Percentiles rank a stretch among this genome's conserved stretches.
Conservation (phyloP, 352 stramenopile species). For the Phytopythium sindhum region DNA sequence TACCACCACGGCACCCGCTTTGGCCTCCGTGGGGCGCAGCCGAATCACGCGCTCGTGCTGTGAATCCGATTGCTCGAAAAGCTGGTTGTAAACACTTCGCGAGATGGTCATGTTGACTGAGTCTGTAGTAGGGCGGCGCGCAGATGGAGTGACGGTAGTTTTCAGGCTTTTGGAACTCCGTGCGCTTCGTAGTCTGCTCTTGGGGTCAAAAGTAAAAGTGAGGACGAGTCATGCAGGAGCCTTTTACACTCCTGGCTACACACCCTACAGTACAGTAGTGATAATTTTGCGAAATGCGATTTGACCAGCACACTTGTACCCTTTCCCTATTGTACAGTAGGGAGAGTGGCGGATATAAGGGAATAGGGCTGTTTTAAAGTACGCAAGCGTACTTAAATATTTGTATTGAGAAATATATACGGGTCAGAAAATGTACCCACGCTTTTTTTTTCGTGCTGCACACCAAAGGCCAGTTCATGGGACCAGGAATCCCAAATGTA, state of each 20-base stretch:
- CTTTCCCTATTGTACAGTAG: not conserved
- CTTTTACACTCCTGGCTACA: not conserved
- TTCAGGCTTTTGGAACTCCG: too few species aligned
- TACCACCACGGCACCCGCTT: slow-evolving; percentile 70
- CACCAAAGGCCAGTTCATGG: not conserved
- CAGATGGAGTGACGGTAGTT: not conserved
- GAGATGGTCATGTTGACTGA: slow-evolving; percentile 69
- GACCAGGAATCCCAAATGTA: not conserved
- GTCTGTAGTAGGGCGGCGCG: slow-evolving; percentile 14
- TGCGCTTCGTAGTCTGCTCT: not conserved
- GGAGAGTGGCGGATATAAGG: not conserved
- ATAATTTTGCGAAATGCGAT: slow-evolving; percentile 1
- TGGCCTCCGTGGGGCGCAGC: slow-evolving; percentile 72
- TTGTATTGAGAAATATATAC: not conserved
- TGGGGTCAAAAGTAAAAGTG: not conserved
- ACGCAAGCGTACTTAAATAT: not conserved
- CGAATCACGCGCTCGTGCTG: slow-evolving; percentile 70
- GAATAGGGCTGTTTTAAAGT: not conserved
- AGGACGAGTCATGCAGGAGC: not conserved
- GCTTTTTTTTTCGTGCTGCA: not conserved
- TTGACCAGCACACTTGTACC: not conserved
- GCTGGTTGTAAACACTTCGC: slow-evolving; percentile 78
- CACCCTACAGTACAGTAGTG: not conserved
- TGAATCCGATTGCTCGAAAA: slow-evolving; percentile 61
- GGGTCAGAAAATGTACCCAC: not conserved